Evolutionary conservation across 768 basidiomycete genomes (phyloP), one percentile per base, ranked within the genome.

Genomic region (Hygrocybe punicea): DNA sequence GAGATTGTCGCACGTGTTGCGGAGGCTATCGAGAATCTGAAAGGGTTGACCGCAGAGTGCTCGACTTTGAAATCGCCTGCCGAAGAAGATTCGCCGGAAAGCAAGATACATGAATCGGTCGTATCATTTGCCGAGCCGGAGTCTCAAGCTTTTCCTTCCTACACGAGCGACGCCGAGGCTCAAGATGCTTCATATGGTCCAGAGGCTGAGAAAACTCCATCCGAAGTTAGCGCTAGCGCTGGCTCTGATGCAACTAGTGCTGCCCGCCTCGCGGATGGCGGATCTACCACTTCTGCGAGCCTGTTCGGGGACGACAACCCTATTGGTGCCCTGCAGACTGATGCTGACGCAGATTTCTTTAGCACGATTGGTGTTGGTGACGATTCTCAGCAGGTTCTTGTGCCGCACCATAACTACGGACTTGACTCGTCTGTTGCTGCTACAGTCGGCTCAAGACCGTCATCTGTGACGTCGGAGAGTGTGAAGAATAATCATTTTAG

Each of bases 361-460:
- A 90, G 83, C 59, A 86, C 84, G 25, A 86, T 91, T 65, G 83
- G 82, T 37, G 73, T 81, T 10, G 75, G 77, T 25, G 74, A 68
- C 46, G 74, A 73, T 47, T 63, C 65, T 23, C 69, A 70, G 39
- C 69, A 72, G 35, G 78, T 91, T 53, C 70, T 78, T 33, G 81
- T 94, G 5, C 93, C 93, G 0, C 93, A 93, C 61, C 85, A 81
- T 49, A 89, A 86, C 63, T 89, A 91, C 57, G 82, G 81, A 4
- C 70, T 87, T 33, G 93, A 93, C 65, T 95, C 94, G 0, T 93
- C 91, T 2, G 93, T 95, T 13, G 96, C 95, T 17, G 96, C 96
- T 0, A 99, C 96, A 0, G 81, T 91, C 24, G 96, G 96, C n/a
- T 94, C 92, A 2, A 80, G 92, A 2, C 85, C 93, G 2, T 91